Conservation (phyloP, 805 yeast species). For the Hanseniaspora mollemarum region DNA sequence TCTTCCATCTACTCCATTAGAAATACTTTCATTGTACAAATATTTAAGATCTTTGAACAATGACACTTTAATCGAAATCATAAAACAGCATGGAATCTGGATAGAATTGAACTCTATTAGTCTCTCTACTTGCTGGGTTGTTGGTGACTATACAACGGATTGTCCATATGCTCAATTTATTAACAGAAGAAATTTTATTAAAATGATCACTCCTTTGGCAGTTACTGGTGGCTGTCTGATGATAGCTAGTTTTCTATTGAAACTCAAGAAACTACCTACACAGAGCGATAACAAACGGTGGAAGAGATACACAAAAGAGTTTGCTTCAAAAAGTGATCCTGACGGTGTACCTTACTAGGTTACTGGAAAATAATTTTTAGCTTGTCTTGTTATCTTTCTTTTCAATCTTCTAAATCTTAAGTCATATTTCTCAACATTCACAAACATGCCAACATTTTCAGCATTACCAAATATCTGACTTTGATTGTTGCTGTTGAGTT, state of each 20-base stretch:
- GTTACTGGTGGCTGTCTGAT: slow-evolving; percentile 46
- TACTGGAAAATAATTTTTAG: no score
- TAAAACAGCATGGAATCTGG: slow-evolving; percentile 41
- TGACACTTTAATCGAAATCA: background rate
- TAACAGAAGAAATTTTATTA: slow-evolving; percentile 44
- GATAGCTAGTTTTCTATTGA: slow-evolving; percentile 42
- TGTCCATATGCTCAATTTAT: slow-evolving; percentile 66
- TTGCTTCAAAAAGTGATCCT: slow-evolving; percentile 49
- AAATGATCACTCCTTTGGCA: slow-evolving; percentile 57
- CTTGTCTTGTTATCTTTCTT: slow-evolving; percentile 3
- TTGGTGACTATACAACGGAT: slow-evolving; percentile 62
- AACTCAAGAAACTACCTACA: slow-evolving; percentile 53
- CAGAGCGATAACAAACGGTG: slow-evolving; percentile 59
- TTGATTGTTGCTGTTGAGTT: background rate
- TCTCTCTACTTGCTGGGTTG: slow-evolving; percentile 67
- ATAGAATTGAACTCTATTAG: slow-evolving; percentile 70
- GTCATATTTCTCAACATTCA: background rate
- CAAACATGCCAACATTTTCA: background rate
- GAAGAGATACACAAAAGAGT: slow-evolving; percentile 41
- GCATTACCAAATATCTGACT: background rate
- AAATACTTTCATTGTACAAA: slow-evolving; percentile 27
- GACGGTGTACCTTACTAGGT: slow-evolving; percentile 87
- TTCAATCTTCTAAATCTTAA: slow-evolving; percentile 2
- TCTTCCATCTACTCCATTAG: slow-evolving; percentile 41
- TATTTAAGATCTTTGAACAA: slow-evolving; percentile 22